Base-by-base conservation (phyloP, 23 red algal species). In the Gracilaria domingensis region DNA sequence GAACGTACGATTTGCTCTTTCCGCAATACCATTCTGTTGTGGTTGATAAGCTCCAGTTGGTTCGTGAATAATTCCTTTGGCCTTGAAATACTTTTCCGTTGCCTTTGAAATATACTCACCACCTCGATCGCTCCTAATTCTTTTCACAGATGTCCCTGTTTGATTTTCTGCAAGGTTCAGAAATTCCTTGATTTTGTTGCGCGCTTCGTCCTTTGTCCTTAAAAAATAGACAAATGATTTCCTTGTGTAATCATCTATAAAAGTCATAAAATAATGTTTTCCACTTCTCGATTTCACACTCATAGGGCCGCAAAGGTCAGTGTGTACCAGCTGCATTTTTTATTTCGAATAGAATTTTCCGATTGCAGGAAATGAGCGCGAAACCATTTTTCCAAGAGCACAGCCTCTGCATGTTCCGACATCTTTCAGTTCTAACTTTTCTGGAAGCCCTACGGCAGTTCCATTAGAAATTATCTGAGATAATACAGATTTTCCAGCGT, bases 191-290 rank as follows among this genome's bases (percentile, higher is more conserved):
- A n/a, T n/a, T n/a, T n/a, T n/a, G n/a, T n/a, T n/a, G n/a, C n/a
- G n/a, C n/a, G n/a, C n/a, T n/a, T n/a, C n/a, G n/a, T n/a, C n/a
- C n/a, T n/a, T n/a, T n/a, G n/a, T n/a, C n/a, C n/a, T n/a, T n/a
- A n/a, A n/a, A n/a, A n/a, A n/a, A n/a, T n/a, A n/a, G 8, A 75
- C 69, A 75, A 75, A 75, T 5, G 69, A 45, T 48, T 20, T 75
- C 21, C 69, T 8, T 20, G 8, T 33, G 69, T 34, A 75, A n/a
- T 75, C 69, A n/a, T 75, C 14, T 16, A 33, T 48, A 48, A 11
- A 75, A 8, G 69, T 75, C 4, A 75, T 8, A n/a, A 4, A 75
- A 75, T 75, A 35, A 14, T 4, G 23, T 45, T 8, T 45, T 75
- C 35, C 17, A 33, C 81, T 59, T 14, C 32, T 42, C 0, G 42